phyloP scores from a whole-genome alignment of 495 filamentous ascomycete species.

The Cudoniella acicularis region DNA sequence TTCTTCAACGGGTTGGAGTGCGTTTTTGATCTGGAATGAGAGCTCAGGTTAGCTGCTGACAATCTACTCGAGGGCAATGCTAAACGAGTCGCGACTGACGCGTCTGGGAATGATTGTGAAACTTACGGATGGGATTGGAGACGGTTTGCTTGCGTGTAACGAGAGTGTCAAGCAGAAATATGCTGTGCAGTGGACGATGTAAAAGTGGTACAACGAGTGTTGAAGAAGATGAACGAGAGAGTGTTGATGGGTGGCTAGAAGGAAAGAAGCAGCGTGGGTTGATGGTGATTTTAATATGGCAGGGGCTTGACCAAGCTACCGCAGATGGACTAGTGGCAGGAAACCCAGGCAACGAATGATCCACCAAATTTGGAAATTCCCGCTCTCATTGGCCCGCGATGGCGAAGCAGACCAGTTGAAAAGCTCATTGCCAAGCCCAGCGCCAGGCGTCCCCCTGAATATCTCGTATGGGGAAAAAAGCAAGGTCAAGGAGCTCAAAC shows the following conservation, averaged over 20 bases:
- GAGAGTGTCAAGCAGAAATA: not conserved
- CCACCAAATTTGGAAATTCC: too few species aligned
- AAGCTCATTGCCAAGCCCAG: not conserved
- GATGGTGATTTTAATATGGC: not conserved
- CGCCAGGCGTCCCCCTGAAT: not conserved
- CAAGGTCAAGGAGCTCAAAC: not conserved
- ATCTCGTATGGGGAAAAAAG: not conserved
- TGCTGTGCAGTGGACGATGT: not conserved
- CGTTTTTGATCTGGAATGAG: not conserved
- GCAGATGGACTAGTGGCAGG: too few species aligned
- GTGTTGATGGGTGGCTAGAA: not conserved
- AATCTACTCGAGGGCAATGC: not conserved
- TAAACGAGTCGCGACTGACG: slow-evolving; percentile 6
- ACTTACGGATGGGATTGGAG: not conserved
- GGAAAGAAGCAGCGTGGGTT: not conserved
- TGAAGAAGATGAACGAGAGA: not conserved
- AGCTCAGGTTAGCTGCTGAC: not conserved
- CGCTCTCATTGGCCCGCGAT: too few species aligned
- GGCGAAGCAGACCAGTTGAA: not conserved
- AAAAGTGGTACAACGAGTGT: not conserved
- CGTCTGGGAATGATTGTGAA: slow-evolving; percentile 5
- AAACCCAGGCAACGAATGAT: too few species aligned
- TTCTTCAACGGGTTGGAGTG: not conserved
- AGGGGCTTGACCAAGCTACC: not conserved
- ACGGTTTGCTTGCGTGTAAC: not conserved